phyloP scores from a whole-genome alignment of 805 yeast genomes.

The Kodamaea neixiangensis region DNA sequence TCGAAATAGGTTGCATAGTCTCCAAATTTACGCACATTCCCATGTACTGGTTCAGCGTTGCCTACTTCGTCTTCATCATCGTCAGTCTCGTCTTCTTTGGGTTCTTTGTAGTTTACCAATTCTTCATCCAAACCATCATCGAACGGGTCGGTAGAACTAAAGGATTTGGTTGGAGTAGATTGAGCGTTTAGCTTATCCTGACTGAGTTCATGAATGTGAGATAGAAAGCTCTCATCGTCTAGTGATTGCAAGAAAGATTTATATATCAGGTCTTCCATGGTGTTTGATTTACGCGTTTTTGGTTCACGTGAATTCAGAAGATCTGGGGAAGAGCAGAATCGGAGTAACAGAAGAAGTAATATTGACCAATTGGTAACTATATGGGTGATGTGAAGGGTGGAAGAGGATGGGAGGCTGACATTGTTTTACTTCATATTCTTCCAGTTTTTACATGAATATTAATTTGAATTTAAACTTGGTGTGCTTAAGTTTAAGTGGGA shows the following conservation, averaged over 20 bases:
- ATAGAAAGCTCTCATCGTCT: constrained; percentile 23
- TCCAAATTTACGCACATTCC: constrained; percentile 55
- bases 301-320: neutral
- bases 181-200: constrained; percentile 11
- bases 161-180: constrained; percentile 10
- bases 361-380: too few relatives aligned
- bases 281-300: neutral
- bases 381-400: too few relatives aligned
- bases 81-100: neutral
- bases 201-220: constrained; percentile 17
- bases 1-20: constrained; percentile 67
- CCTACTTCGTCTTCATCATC: neutral
- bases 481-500: too few relatives aligned
- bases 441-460: too few relatives aligned
- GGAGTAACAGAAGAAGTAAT: too few relatives aligned
- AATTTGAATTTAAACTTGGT: too few relatives aligned
- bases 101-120: constrained; percentile 9
- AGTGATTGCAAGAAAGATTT: constrained; percentile 21
- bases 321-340: too few relatives aligned
- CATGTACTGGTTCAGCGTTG: constrained; percentile 12
- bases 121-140: constrained; percentile 27
- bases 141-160: constrained; percentile 25
- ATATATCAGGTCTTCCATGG: constrained; percentile 8
- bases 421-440: too few relatives aligned
- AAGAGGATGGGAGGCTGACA: too few relatives aligned